Percentiles rank a stretch among this genome's conserved stretches.
Evolutionary conservation across 129 eudicot genomes (phyloP).

Genomic region (Dittrichia graveolens): DNA sequence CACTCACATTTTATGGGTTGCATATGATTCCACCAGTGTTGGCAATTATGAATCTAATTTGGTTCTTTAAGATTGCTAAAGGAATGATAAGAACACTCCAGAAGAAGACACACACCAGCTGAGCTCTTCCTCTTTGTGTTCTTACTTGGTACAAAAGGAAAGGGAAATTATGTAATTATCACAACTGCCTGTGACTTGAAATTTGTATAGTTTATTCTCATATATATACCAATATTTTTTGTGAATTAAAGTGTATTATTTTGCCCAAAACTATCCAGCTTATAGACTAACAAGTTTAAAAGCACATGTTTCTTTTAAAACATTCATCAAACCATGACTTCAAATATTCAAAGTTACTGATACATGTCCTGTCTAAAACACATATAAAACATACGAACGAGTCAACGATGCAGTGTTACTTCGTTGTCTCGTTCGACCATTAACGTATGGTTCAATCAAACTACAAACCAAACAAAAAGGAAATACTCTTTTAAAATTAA

Average conservation of each 20-base stretch:
- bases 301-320: too few relatives aligned
- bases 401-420: too few relatives aligned
- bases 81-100: constrained; percentile 79
- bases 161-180: constrained; percentile 39
- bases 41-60: constrained; percentile 65
- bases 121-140: constrained; percentile 19
- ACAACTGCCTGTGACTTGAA: constrained; percentile 30
- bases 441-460: too few relatives aligned
- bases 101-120: constrained; percentile 50
- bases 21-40: constrained; percentile 53
- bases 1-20: constrained; percentile 65
- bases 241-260: neutral
- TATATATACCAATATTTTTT: constrained; percentile 18
- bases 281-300: too few relatives aligned
- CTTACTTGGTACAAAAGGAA: constrained; percentile 31
- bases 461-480: too few relatives aligned
- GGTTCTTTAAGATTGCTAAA: constrained; percentile 87
- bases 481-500: too few relatives aligned
- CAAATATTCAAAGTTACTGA: too few relatives aligned
- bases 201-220: constrained; percentile 28
- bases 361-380: too few relatives aligned
- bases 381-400: too few relatives aligned
- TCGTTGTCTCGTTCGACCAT: too few relatives aligned
- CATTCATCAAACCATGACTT: too few relatives aligned
- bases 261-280: too few relatives aligned